A percentile compares a stretch with the other conserved stretches of the same genome.
Conservation (phyloP, 1,284 basidiomycete genomes). For the Ceratobasidium sp. region DNA sequence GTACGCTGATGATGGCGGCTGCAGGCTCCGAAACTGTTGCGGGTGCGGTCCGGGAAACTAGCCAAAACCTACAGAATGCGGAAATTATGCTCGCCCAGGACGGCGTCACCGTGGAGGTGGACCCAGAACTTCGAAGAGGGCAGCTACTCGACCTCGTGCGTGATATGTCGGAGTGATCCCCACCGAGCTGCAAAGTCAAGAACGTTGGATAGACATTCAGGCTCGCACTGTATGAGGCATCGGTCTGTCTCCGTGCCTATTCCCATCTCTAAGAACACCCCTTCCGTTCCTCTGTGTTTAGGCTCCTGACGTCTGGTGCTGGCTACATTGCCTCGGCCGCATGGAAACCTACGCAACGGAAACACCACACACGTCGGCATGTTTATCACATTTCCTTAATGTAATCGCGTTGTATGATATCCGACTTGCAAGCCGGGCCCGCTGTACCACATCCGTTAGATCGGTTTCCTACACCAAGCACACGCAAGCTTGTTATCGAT, state of each 20-base stretch:
- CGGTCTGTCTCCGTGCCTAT: not conserved
- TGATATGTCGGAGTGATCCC: constrained; percentile 15
- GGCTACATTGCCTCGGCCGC: not conserved
- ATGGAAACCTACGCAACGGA: not conserved
- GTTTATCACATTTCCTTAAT: not conserved
- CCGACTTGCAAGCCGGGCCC: constrained; percentile 11
- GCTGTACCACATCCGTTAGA: constrained; percentile 8
- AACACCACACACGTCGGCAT: not conserved
- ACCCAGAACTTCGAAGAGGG: constrained; percentile 35
- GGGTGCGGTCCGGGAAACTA: constrained; percentile 35
- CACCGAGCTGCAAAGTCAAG: not conserved
- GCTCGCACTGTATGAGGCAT: constrained; percentile 15
- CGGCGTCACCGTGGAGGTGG: constrained; percentile 30
- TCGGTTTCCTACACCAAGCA: not conserved
- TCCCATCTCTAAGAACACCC: not conserved
- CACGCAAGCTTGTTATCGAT: constrained; percentile 4
- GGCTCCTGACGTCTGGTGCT: not conserved
- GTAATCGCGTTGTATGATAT: not conserved
- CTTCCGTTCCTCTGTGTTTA: not conserved
- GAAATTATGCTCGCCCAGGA: constrained; percentile 34
- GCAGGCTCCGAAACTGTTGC: constrained; percentile 21
- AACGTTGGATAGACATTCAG: constrained; percentile 7
- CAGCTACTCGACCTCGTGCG: constrained; percentile 32
- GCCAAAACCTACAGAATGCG: constrained; percentile 34
- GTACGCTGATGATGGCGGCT: constrained; percentile 23